These are phyloP conservation scores for Hymenoscyphus repandus DNA, from an alignment of 2,329 filamentous ascomycete species.

Conservation along the genomic window DNA sequence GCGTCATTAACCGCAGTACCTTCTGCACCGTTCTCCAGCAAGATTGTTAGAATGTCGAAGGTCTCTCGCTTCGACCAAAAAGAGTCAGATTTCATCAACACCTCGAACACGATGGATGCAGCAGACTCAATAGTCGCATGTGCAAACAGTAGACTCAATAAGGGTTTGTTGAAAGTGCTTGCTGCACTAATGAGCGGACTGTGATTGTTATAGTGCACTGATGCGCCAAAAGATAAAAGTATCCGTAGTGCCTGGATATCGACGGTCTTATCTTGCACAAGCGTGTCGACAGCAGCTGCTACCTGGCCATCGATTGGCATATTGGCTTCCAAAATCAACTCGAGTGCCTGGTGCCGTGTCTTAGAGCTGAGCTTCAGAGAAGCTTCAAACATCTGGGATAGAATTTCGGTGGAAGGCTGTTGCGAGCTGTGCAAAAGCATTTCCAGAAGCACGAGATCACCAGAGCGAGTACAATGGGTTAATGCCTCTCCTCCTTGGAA, in stretches of 20 bases:
- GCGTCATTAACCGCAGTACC: slow-evolving; percentile 48
- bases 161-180: slow-evolving; percentile 1
- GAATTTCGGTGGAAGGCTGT: neutral
- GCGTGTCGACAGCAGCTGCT: neutral
- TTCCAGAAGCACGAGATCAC: slow-evolving; percentile 5
- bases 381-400: slow-evolving; percentile 6
- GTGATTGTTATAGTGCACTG: slow-evolving; percentile 16
- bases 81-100: neutral
- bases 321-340: slow-evolving; percentile 1
- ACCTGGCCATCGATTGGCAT: slow-evolving; percentile 34
- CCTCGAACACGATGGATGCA: slow-evolving; percentile 5
- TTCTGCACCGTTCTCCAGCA: slow-evolving; percentile 44
- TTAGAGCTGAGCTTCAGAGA: neutral
- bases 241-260: slow-evolving; percentile 39
- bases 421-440: neutral
- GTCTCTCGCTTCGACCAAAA: slow-evolving; percentile 3
- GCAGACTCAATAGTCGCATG: slow-evolving; percentile 3
- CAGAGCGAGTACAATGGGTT: slow-evolving; percentile 30
- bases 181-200: neutral
- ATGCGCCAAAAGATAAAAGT: slow-evolving; percentile 41
- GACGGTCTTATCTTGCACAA: slow-evolving; percentile 39
- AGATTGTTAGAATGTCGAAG: slow-evolving; percentile 35
- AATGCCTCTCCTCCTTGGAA: slow-evolving; percentile 48
- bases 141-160: slow-evolving; percentile 1
- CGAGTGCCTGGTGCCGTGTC: neutral